phyloP scores from a whole-genome alignment of 495 filamentous ascomycete species.

The Annulohypoxylon stygium region DNA sequence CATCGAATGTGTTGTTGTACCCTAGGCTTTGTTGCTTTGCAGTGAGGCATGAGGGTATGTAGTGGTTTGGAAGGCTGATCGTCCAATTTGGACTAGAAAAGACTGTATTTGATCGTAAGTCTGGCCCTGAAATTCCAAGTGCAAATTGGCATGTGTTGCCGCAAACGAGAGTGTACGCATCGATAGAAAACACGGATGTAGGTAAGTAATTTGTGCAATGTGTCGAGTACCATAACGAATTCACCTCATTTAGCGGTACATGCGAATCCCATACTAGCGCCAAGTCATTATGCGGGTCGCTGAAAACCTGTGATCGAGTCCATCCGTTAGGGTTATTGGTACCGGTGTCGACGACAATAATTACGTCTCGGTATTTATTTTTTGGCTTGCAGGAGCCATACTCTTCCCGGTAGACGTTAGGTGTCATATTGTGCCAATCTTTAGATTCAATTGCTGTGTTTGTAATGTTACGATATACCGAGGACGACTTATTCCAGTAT shows the following conservation, averaged over 20 bases:
- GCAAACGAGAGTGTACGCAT: background rate
- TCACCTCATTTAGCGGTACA: conserved; percentile 10
- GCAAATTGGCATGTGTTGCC: background rate
- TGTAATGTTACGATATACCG: conserved; percentile 8
- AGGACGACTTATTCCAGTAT: conserved; percentile 23
- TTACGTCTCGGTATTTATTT: conserved; percentile 23
- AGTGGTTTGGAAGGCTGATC: background rate
- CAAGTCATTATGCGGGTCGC: conserved; percentile 2
- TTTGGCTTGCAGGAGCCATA: conserved; percentile 32
- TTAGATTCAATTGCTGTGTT: conserved; percentile 3
- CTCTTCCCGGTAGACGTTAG: conserved; percentile 14
- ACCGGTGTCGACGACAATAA: conserved; percentile 30
- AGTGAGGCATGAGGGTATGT: background rate
- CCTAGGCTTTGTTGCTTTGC: background rate
- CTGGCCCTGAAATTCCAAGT: background rate
- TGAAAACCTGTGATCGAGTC: conserved; percentile 22
- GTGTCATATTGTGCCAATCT: conserved; percentile 5
- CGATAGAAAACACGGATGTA: background rate
- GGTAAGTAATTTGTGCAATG: conserved; percentile 13
- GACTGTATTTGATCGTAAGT: background rate
- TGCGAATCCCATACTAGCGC: conserved; percentile 4
- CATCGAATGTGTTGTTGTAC: background rate
- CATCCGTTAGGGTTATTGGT: conserved; percentile 22
- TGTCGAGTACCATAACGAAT: conserved; percentile 42
- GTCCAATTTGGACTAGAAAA: conserved; percentile 3